phyloP scores from a whole-genome alignment of 129 eudicot species.

The Dittrichia graveolens region DNA sequence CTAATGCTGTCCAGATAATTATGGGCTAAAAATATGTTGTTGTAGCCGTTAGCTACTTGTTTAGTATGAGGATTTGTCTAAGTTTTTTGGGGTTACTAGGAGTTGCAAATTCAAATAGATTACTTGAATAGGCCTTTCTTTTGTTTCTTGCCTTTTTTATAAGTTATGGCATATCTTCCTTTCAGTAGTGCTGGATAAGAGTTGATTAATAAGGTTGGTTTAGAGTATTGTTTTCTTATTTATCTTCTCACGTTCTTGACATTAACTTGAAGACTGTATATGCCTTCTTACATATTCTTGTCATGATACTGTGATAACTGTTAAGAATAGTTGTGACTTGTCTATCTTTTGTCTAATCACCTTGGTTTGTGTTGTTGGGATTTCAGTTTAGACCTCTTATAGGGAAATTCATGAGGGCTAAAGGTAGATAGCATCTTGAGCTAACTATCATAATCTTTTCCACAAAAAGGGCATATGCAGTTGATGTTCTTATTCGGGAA shows the following conservation, averaged over 20 bases:
- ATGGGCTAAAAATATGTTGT: background rate
- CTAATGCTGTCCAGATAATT: background rate
- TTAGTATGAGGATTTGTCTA: background rate
- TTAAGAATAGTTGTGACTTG: too few species aligned
- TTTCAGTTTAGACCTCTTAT: too few species aligned
- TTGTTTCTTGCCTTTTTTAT: conserved; percentile 4
- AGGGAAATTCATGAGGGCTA: background rate
- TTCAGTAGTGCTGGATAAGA: background rate
- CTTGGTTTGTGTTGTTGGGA: too few species aligned
- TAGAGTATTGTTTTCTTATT: background rate
- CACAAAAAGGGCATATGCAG: background rate
- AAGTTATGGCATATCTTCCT: background rate
- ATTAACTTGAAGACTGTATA: background rate
- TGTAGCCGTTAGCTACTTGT: conserved; percentile 13
- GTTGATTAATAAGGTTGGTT: background rate
- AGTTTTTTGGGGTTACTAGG: background rate
- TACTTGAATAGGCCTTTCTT: background rate
- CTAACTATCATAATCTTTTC: conserved; percentile 6
- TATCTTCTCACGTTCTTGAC: background rate
- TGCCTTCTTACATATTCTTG: background rate
- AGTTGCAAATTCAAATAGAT: conserved; percentile 3
- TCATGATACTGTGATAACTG: background rate
- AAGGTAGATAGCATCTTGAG: conserved; percentile 10
- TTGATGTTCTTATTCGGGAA: background rate
- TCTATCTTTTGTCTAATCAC: too few species aligned